Conservation (phyloP, 106 monocot species). For the Apostasia ramifera region DNA sequence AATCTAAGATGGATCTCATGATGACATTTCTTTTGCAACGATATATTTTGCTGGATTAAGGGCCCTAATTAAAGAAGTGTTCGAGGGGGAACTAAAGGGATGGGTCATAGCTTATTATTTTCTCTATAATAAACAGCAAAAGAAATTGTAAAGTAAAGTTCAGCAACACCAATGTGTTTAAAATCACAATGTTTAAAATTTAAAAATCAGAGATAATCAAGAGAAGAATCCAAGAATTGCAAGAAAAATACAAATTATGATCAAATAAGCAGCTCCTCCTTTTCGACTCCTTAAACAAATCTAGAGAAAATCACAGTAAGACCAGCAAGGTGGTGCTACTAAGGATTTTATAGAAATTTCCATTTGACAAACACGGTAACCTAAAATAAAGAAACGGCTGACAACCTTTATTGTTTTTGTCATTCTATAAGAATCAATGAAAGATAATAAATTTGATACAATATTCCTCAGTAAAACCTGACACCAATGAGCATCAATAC, state of each 20-base stretch:
- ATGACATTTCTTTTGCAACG: no score
- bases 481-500: not conserved
- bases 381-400: not conserved
- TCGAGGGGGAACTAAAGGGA: no score
- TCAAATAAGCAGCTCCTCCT: not conserved
- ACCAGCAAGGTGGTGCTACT: not conserved
- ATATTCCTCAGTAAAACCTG: not conserved
- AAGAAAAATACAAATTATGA: not conserved
- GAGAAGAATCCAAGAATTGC: not conserved
- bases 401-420: not conserved
- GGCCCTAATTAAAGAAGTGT: no score
- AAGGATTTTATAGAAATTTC: not conserved
- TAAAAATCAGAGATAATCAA: not conserved
- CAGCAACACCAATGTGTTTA: not conserved
- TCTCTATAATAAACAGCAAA: no score
- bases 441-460: not conserved
- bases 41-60: no score
- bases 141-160: no score
- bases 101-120: no score
- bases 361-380: not conserved
- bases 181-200: not conserved
- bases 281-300: not conserved
- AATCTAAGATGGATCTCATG: no score
- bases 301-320: not conserved
- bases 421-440: not conserved